phyloP scores from a whole-genome alignment of 805 yeast genomes.

The Saccharomycopsis selenospora region DNA sequence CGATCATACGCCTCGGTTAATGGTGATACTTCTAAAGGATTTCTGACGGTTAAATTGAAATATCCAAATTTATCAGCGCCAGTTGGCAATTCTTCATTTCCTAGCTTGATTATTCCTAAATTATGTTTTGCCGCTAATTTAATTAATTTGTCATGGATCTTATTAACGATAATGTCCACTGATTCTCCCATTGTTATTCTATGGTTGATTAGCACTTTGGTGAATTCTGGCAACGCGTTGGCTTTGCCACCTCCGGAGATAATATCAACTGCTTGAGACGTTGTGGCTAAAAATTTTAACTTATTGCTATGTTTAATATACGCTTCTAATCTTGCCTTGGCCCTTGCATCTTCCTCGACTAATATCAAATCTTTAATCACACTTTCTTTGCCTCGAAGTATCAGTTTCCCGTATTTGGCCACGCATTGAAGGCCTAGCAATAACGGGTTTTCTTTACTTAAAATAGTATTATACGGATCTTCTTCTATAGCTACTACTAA shows the following conservation, averaged over 20 bases:
- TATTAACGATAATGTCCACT: slow-evolving; percentile 35
- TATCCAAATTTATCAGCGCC: neutral
- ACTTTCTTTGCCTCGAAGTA: slow-evolving; percentile 25
- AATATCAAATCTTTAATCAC: slow-evolving; percentile 29
- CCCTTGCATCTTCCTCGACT: slow-evolving; percentile 30
- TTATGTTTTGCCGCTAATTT: slow-evolving; percentile 40
- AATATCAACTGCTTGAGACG: slow-evolving; percentile 63
- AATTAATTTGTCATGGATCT: slow-evolving; percentile 31
- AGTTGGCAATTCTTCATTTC: slow-evolving; percentile 28
- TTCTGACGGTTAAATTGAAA: neutral
- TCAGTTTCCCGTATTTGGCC: slow-evolving; percentile 41
- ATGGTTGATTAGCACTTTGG: slow-evolving; percentile 49
- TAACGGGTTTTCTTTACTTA: slow-evolving; percentile 53
- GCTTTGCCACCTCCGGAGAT: slow-evolving; percentile 70
- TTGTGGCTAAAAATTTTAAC: slow-evolving; percentile 37
- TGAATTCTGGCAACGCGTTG: slow-evolving; percentile 69
- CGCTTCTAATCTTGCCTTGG: slow-evolving; percentile 32
- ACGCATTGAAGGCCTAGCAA: slow-evolving; percentile 51
- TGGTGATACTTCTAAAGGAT: neutral
- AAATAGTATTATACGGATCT: slow-evolving; percentile 42
- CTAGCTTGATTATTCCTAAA: slow-evolving; percentile 46
- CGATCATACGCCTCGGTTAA: neutral
- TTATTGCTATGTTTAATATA: neutral
- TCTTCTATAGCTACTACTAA: slow-evolving; percentile 49
- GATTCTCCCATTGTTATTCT: slow-evolving; percentile 54